A percentile compares a stretch with the other conserved stretches of the same genome.
These are phyloP conservation scores for Boletus pseudo-olivaceus DNA, from an alignment of 768 basidiomycete genomes.

Conservation along the genomic window DNA sequence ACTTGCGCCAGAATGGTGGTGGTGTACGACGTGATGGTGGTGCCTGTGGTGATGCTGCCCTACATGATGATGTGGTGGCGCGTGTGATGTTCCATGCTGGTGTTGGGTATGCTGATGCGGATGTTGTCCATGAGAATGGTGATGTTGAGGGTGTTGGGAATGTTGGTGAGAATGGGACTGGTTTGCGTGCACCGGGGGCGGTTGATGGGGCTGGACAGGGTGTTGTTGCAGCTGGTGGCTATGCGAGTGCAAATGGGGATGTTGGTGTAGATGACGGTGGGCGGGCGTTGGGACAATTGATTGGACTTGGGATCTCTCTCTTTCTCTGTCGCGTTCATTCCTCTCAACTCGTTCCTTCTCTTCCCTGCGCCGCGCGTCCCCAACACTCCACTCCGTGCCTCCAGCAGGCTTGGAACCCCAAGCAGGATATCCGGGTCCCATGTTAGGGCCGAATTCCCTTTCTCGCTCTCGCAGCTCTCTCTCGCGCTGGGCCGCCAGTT, in stretches of 20 bases:
- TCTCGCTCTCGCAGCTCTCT: conserved; percentile 24
- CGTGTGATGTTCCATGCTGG: conserved; percentile 30
- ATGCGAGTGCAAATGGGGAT: conserved; percentile 32
- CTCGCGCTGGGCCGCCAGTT: conserved; percentile 21
- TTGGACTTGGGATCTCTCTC: conserved; percentile 30
- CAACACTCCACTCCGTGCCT: conserved; percentile 31
- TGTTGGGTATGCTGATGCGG: conserved; percentile 32
- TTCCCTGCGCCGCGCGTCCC: conserved; percentile 37
- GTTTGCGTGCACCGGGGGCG: conserved; percentile 26
- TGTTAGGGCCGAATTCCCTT: conserved; percentile 26
- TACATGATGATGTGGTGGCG: conserved; percentile 42
- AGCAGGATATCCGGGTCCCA: conserved; percentile 21
- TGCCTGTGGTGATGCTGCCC: conserved; percentile 46
- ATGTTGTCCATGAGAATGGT: conserved; percentile 28
- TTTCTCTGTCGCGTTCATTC: conserved; percentile 27
- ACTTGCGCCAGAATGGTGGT: conserved; percentile 42
- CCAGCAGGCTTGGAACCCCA: conserved; percentile 34
- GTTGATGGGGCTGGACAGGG: conserved; percentile 19
- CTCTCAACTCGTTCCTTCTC: conserved; percentile 26
- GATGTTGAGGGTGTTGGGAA: conserved; percentile 30
- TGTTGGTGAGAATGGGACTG: conserved; percentile 33
- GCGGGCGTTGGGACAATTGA: conserved; percentile 19
- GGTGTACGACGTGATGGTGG: conserved; percentile 43
- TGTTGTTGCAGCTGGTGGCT: conserved; percentile 33
- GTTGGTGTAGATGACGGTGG: conserved; percentile 34